Conservation (phyloP, 1,139 yeast genomes). For the Yamadazyma siamensis region DNA sequence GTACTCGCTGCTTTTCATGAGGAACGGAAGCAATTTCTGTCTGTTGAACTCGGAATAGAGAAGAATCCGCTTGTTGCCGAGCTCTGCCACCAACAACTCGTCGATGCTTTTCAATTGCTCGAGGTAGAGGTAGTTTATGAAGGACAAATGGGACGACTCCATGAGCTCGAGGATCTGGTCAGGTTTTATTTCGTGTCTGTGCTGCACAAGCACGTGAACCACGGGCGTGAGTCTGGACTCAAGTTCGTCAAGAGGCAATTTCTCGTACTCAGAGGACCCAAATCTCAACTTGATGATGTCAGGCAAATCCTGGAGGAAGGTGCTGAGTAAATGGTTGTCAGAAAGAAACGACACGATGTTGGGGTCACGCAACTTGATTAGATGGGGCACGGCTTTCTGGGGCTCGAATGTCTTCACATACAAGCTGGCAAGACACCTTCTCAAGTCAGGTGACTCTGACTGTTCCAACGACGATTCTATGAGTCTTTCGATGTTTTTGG, state of each 20-base stretch:
- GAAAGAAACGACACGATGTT: conserved; percentile 57
- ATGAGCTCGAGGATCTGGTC: conserved; percentile 46
- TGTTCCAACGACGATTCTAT: conserved; percentile 44
- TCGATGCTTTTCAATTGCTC: conserved; percentile 55
- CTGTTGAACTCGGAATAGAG: conserved; percentile 64
- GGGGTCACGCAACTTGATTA: conserved; percentile 53
- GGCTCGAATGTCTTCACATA: conserved; percentile 60
- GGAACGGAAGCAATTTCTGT: conserved; percentile 50
- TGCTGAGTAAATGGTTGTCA: conserved; percentile 56
- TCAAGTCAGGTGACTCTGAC: conserved; percentile 22
- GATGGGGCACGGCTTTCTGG: conserved; percentile 59
- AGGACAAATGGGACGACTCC: conserved; percentile 38
- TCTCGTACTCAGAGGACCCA: conserved; percentile 22
- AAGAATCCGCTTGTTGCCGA: conserved; percentile 64
- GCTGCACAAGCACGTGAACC: conserved; percentile 56
- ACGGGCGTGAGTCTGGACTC: conserved; percentile 39
- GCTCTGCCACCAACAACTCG: conserved; percentile 47
- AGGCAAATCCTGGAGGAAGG: conserved; percentile 49
- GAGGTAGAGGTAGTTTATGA: conserved; percentile 59
- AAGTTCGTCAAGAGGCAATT: conserved; percentile 43
- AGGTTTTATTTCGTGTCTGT: conserved; percentile 64
- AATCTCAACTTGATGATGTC: conserved; percentile 49
- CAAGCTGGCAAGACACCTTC: conserved; percentile 53
- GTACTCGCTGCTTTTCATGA: conserved; percentile 48
- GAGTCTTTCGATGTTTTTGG: conserved; percentile 38